Conservation (phyloP, 371 early-diverging fungal genomes). For the Apophysomyces ossiformis region DNA sequence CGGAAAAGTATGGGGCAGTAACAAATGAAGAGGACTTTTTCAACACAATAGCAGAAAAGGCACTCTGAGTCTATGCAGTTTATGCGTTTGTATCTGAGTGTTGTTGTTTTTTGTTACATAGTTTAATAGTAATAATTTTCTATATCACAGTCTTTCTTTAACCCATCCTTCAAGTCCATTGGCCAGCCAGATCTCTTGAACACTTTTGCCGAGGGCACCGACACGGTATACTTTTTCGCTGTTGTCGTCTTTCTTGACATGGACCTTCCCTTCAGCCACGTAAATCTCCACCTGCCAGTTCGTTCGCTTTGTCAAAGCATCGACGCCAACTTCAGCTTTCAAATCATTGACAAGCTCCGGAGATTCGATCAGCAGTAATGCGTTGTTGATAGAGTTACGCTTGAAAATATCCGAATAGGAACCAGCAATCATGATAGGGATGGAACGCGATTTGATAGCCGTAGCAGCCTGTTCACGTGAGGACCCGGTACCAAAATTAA, state of each 20-base stretch:
- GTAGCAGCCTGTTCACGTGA: constrained; percentile 98
- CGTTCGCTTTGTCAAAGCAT: constrained; percentile 70
- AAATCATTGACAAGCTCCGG: constrained; percentile 81
- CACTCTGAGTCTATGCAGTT: not conserved
- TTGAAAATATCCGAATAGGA: constrained; percentile 95
- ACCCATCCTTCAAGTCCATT: constrained; percentile 95
- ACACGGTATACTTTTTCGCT: constrained; percentile 61
- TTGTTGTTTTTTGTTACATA: not conserved
- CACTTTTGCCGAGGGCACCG: constrained; percentile 84
- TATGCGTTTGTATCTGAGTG: not conserved
- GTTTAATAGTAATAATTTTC: not conserved
- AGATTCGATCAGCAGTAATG: constrained; percentile 86
- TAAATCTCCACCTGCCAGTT: constrained; percentile 70
- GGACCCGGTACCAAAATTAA: constrained; percentile 96
- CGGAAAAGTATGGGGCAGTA: constrained; percentile 25
- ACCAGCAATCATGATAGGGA: constrained; percentile 85
- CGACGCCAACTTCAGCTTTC: constrained; percentile 46
- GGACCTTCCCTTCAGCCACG: constrained; percentile 58
- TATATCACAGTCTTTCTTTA: constrained; percentile 50
- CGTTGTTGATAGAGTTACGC: constrained; percentile 97
- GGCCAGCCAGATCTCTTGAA: constrained; percentile 91
- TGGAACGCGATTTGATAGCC: constrained; percentile 84
- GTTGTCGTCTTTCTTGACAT: constrained; percentile 47
- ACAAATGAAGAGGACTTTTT: constrained; percentile 18
- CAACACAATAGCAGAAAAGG: not conserved